phyloP scores from a whole-genome alignment of 2,329 filamentous ascomycete species.

The Epichloe sp. region DNA sequence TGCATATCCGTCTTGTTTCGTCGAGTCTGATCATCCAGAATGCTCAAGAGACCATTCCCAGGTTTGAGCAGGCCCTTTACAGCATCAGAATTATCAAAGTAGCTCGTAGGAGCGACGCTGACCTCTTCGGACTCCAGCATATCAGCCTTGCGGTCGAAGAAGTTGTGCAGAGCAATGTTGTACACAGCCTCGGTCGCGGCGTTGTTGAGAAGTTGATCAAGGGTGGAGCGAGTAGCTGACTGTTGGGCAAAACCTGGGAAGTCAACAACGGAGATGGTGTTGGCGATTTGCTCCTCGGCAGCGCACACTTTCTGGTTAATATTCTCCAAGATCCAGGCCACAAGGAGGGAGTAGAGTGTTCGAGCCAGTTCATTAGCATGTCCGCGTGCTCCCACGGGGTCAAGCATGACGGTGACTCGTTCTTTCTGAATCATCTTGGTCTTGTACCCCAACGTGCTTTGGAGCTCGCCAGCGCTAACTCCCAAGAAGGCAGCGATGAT shows the following conservation, averaged over 20 bases:
- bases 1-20: constrained; percentile 82
- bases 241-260: constrained; percentile 91
- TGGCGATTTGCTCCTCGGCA: constrained; percentile 73
- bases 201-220: constrained; percentile 92
- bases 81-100: constrained; percentile 94
- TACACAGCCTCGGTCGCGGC: constrained; percentile 86
- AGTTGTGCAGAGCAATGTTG: constrained; percentile 85
- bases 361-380: constrained; percentile 91
- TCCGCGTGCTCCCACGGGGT: constrained; percentile 74
- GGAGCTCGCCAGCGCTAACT: constrained; percentile 65
- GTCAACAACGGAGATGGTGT: constrained; percentile 90
- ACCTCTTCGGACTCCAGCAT: constrained; percentile 92
- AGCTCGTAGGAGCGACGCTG: constrained; percentile 77
- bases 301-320: constrained; percentile 87
- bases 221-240: constrained; percentile 64
- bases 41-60: constrained; percentile 84
- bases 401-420: constrained; percentile 96
- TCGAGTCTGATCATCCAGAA: constrained; percentile 89
- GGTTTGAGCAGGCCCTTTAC: constrained; percentile 84
- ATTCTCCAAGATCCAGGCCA: constrained; percentile 84
- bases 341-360: constrained; percentile 84
- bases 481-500: constrained; percentile 93
- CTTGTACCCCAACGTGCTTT: constrained; percentile 84
- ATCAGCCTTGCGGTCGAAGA: constrained; percentile 90
- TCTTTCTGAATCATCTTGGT: constrained; percentile 94